Base-by-base conservation (phyloP, 495 filamentous ascomycete species). In the Elasticomyces elasticus region DNA sequence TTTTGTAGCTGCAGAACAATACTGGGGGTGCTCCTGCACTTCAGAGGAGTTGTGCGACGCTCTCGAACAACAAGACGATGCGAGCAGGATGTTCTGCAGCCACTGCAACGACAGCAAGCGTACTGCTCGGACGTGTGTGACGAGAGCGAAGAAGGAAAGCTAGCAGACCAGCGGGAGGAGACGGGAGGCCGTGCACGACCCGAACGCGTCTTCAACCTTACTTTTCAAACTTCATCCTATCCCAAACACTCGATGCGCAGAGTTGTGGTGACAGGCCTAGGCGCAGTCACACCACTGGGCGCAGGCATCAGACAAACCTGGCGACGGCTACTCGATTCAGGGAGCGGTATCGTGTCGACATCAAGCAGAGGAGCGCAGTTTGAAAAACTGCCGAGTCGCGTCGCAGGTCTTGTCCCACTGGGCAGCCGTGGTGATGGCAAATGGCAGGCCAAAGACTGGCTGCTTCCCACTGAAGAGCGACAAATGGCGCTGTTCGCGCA, bases 261-360 rank as follows among this genome's bases (percentile, higher is more conserved):
- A 61, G 92, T 97, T 62, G 92, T 96, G 62, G 84, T 97, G 61
- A 97, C 92, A 42, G 92, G 92, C 65, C 75, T 98, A 48, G 92
- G 92, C 38, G 87, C 88, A 62, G 81, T 98, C 49, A 94, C 92
- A 49, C 92, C 92, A 43, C 75, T 98, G 20, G 91, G 86, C 50
- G 79, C 95, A 35, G 90, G 91, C 37, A 75, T 84, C 57, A 81
- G 79, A 50, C 80, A 73, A 19, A 84, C 87, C 41, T 98, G 92
- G 92, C 79, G 69, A 37, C 81, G 84, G 37, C 79, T 97, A 10
- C 63, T 98, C 3, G 83, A 84, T 44, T 81, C 84, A 30, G 74
- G 88, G 47, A 87, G 84, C 57, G 92, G 91, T 49, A 79, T 96
- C 59, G 76, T 83, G 27, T 87, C 85, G 63, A 74, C 87, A 26